A percentile compares a stretch with the other conserved stretches of the same genome.
Conservation (phyloP, 75 land plant species). For the Selaginella tamariscina region DNA sequence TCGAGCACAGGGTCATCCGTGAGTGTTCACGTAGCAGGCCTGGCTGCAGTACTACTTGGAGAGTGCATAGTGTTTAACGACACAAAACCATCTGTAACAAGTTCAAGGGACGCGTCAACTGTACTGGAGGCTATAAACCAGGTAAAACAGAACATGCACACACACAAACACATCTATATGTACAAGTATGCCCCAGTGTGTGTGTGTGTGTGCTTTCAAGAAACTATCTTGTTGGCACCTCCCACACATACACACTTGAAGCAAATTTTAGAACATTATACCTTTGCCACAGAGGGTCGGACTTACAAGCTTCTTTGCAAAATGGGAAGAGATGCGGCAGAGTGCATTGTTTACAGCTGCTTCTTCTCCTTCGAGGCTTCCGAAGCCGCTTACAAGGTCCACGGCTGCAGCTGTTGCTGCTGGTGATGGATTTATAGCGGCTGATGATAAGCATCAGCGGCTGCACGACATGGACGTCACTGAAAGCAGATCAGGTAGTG, state of each 20-base stretch:
- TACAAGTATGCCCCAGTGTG: no score
- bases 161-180: no score
- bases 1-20: constrained; percentile 37
- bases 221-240: no score
- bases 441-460: constrained; percentile 33
- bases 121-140: constrained; percentile 75
- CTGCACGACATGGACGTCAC: constrained; percentile 12
- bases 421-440: constrained; percentile 27
- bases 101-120: constrained; percentile 43
- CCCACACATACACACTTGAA: no score
- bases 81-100: constrained; percentile 21
- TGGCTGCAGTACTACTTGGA: constrained; percentile 77
- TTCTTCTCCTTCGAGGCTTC: constrained; percentile 28
- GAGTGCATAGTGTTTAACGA: constrained; percentile 77
- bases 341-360: constrained; percentile 35
- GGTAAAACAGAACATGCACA: no score
- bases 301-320: constrained; percentile 63
- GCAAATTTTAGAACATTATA: no score
- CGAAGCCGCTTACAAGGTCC: constrained; percentile 58
- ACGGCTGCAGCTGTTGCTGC: constrained; percentile 43
- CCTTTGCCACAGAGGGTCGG: constrained; percentile 88
- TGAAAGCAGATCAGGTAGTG: no score
- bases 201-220: no score
- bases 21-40: constrained; percentile 48
- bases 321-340: constrained; percentile 73